phyloP scores from a whole-genome alignment of 116 monocot genomes.

The Zostera marina region DNA sequence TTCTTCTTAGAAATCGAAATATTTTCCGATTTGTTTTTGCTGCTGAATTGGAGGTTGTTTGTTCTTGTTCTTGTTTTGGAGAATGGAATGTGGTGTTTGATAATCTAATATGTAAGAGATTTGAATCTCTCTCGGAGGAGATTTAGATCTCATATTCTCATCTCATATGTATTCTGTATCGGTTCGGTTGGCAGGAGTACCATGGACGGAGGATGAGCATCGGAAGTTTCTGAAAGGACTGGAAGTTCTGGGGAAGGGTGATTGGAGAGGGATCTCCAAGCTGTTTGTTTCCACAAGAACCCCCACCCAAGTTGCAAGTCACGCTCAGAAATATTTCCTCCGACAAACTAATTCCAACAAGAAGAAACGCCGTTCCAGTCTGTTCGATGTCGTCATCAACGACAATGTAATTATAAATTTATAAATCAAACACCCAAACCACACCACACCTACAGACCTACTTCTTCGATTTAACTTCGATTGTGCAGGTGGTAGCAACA shows the following conservation, averaged over 20 bases:
- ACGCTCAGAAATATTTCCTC: constrained; percentile 82
- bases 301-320: constrained; percentile 81
- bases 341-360: constrained; percentile 42
- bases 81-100: neutral
- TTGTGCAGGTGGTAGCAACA: too few species aligned
- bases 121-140: too few species aligned
- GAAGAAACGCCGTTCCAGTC: constrained; percentile 49
- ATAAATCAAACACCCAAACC: too few species aligned
- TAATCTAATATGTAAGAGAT: too few species aligned
- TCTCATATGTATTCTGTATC: neutral
- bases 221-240: constrained; percentile 57
- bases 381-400: constrained; percentile 37
- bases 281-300: constrained; percentile 65
- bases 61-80: neutral
- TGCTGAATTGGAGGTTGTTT: neutral
- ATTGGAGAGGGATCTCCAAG: constrained; percentile 84
- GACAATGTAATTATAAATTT: constrained; percentile 32
- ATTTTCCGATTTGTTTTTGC: neutral
- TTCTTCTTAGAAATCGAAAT: neutral
- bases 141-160: too few species aligned
- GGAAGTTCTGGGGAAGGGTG: constrained; percentile 69
- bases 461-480: too few species aligned
- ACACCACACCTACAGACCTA: too few species aligned
- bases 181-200: constrained; percentile 28
- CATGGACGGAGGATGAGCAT: constrained; percentile 87